Evolutionary conservation across 257 asterid genomes (phyloP).

Genomic region (Apocynum venetum): DNA sequence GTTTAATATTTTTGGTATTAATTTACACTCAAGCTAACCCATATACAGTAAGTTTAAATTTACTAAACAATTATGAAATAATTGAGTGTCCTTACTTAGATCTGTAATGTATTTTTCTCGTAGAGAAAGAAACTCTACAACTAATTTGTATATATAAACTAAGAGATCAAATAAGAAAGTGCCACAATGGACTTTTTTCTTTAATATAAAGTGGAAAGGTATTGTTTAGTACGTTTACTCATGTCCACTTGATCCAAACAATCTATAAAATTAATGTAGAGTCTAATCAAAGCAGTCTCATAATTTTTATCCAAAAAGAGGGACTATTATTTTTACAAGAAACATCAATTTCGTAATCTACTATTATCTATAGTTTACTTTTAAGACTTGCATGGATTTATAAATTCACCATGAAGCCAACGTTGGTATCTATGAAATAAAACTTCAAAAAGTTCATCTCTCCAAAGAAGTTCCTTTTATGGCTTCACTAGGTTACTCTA

Average conservation of each 20-base stretch:
- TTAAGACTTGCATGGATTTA: not conserved
- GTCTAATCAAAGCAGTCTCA: not conserved
- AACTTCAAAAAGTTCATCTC: not conserved
- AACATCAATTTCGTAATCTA: not conserved
- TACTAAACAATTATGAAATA: too few relatives aligned
- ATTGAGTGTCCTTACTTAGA: not conserved
- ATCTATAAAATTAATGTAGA: not conserved
- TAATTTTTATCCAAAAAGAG: slow-evolving; percentile 1
- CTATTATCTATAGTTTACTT: not conserved
- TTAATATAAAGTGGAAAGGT: not conserved
- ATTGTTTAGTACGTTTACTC: not conserved
- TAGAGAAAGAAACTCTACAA: slow-evolving; percentile 13
- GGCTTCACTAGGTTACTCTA: slow-evolving; percentile 11
- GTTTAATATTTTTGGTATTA: too few relatives aligned
- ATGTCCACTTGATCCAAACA: not conserved
- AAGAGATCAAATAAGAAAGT: not conserved
- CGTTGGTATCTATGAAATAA: not conserved
- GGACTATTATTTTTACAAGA: slow-evolving; percentile 17
- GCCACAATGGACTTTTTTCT: not conserved
- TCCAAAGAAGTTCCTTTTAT: not conserved
- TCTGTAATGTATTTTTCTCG: slow-evolving; percentile 8
- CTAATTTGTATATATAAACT: not conserved
- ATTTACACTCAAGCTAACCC: too few relatives aligned
- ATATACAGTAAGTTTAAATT: too few relatives aligned
- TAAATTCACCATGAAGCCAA: not conserved